phyloP scores from a whole-genome alignment of 495 filamentous ascomycete genomes.

The Apodospora peruviana region DNA sequence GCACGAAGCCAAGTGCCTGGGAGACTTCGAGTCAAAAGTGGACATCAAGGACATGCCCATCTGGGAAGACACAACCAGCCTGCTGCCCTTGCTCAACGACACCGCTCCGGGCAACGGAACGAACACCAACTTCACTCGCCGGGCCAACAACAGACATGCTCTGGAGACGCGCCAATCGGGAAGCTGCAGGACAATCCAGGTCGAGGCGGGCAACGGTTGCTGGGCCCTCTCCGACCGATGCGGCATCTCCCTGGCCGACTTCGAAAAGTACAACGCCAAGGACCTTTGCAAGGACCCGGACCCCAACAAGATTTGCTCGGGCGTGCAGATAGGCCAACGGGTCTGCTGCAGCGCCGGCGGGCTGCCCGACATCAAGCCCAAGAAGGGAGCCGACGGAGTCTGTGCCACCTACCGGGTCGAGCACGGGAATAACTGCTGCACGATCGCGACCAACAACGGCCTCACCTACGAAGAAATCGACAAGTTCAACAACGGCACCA shows the following conservation, averaged over 20 bases:
- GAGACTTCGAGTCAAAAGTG: background rate
- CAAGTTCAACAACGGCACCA: slow-evolving; percentile 26
- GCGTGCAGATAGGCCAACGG: slow-evolving; percentile 25
- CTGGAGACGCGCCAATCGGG: too few species aligned
- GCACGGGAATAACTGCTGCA: slow-evolving; percentile 26
- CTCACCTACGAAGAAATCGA: slow-evolving; percentile 32
- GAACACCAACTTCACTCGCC: too few species aligned
- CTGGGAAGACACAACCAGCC: too few species aligned
- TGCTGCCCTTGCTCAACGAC: too few species aligned
- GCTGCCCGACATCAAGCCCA: slow-evolving; percentile 31
- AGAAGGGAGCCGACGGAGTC: slow-evolving; percentile 35
- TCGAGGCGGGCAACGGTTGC: slow-evolving; percentile 30
- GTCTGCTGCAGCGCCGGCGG: slow-evolving; percentile 45
- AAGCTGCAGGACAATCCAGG: slow-evolving; percentile 21
- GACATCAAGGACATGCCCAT: too few species aligned
- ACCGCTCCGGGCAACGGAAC: too few species aligned
- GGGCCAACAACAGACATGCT: too few species aligned
- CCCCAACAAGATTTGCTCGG: slow-evolving; percentile 29
- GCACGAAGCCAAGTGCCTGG: background rate
- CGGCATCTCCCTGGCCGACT: slow-evolving; percentile 30
- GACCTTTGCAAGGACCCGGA: background rate
- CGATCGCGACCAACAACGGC: slow-evolving; percentile 20
- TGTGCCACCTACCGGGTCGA: slow-evolving; percentile 33
- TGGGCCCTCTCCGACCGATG: slow-evolving; percentile 32
- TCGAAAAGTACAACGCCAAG: slow-evolving; percentile 33